phyloP scores from a whole-genome alignment of 306 rosid genomes.

The Vigna angularis region DNA sequence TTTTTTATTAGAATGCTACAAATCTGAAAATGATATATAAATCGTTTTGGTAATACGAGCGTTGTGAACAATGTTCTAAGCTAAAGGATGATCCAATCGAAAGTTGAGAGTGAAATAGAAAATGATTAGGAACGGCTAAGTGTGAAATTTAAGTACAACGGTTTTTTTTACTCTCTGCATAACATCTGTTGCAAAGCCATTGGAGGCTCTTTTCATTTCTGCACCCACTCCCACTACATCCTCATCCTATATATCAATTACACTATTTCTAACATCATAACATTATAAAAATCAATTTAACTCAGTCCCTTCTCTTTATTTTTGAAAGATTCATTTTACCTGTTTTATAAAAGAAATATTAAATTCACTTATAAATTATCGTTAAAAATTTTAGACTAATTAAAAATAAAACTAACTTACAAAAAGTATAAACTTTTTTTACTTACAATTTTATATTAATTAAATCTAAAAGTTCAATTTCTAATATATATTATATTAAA shows the following conservation, averaged over 20 bases:
- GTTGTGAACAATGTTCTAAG: not conserved
- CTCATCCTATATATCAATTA: not conserved
- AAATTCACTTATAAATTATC: too few species aligned
- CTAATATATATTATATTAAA: too few species aligned
- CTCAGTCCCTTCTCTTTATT: too few species aligned
- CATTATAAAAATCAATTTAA: too few species aligned
- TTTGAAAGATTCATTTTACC: too few species aligned
- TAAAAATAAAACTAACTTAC: too few species aligned
- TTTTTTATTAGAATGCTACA: not conserved
- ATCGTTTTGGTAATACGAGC: not conserved
- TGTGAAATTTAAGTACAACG: conserved; percentile 34
- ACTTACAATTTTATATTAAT: too few species aligned
- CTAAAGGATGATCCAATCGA: conserved; percentile 18
- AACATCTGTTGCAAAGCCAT: not conserved
- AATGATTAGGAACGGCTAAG: conserved; percentile 26
- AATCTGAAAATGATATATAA: conserved; percentile 18
- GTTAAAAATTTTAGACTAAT: too few species aligned
- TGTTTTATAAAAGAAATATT: too few species aligned
- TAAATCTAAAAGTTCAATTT: too few species aligned
- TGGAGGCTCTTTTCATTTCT: conserved; percentile 1
- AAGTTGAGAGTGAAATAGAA: conserved; percentile 16
- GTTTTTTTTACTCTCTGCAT: not conserved
- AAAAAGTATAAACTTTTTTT: too few species aligned
- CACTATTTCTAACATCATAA: too few species aligned
- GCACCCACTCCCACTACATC: not conserved